Percentiles rank a stretch among this genome's conserved stretches.
Evolutionary conservation across 2,329 filamentous ascomycete species (phyloP).

Genomic region (Colletotrichum trifolii): DNA sequence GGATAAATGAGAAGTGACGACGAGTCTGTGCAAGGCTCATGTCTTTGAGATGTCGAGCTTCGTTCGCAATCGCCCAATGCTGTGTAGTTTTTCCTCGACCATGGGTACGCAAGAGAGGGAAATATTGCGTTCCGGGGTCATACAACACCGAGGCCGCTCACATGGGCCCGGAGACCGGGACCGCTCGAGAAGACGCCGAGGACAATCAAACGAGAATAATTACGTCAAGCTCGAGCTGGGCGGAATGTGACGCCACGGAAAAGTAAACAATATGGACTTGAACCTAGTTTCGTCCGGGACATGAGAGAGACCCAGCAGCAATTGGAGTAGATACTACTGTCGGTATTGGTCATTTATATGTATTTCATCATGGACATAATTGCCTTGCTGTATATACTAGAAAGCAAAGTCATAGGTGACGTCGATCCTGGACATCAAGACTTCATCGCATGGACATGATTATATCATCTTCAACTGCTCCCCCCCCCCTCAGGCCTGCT

Average conservation of each 20-base stretch:
- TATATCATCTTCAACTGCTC: neutral
- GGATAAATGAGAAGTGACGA: neutral
- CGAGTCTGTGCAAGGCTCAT: neutral
- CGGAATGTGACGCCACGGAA: neutral
- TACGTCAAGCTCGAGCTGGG: neutral
- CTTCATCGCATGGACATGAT: neutral
- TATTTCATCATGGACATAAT: constrained; percentile 8
- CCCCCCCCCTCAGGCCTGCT: constrained; percentile 16
- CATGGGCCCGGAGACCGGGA: neutral
- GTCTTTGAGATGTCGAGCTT: no score
- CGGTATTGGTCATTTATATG: neutral
- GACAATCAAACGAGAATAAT: neutral
- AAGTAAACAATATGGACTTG: neutral
- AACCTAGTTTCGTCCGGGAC: neutral
- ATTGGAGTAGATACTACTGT: neutral
- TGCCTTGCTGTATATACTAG: neutral
- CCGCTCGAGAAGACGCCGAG: neutral
- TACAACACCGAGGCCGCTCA: neutral
- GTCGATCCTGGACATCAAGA: neutral
- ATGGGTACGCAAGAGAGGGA: neutral
- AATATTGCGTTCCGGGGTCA: no score
- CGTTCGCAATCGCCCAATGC: neutral
- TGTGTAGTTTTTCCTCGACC: no score
- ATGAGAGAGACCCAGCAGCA: neutral
- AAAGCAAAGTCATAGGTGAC: accelerated